Percentiles rank a stretch among this genome's conserved stretches.
Evolutionary conservation across 2,329 filamentous ascomycete species (phyloP).

Genomic region (Exophiala sp.): DNA sequence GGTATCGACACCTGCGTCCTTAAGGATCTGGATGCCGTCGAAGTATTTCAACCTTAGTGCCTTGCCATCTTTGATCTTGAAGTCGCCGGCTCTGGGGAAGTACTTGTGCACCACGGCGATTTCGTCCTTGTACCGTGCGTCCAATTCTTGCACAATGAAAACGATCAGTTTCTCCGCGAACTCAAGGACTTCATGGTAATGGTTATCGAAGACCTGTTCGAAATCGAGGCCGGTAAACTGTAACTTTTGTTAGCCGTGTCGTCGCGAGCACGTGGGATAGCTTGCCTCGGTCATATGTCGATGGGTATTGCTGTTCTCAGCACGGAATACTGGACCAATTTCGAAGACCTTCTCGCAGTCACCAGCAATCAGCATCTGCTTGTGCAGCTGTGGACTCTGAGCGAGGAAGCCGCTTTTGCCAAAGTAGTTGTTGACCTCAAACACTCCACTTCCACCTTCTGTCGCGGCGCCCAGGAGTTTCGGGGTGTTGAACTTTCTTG

Average conservation of each 20-base stretch:
- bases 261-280: neutral
- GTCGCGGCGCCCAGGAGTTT: conserved; percentile 86
- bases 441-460: conserved; percentile 90
- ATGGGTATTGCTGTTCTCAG: conserved; percentile 66
- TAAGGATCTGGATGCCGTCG: conserved; percentile 47
- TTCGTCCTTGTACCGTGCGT: conserved; percentile 43
- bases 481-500: conserved; percentile 83
- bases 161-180: conserved; percentile 50
- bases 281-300: conserved; percentile 61
- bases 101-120: conserved; percentile 47
- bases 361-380: conserved; percentile 65
- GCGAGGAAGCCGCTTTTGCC: conserved; percentile 70
- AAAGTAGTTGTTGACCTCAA: conserved; percentile 79
- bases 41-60: conserved; percentile 49
- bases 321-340: conserved; percentile 64
- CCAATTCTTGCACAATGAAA: conserved; percentile 47
- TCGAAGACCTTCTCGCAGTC: conserved; percentile 63
- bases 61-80: conserved; percentile 49
- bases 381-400: conserved; percentile 64
- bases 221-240: conserved; percentile 53
- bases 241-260: conserved; percentile 23
- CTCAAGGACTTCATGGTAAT: conserved; percentile 51
- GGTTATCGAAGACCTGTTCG: conserved; percentile 48
- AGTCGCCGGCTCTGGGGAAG: conserved; percentile 50
- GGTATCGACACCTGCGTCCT: conserved; percentile 49